Percentiles rank a stretch among this genome's conserved stretches.
These are phyloP conservation scores for Cyamopsis tetragonoloba DNA, from an alignment of 306 rosid genomes.

Conservation along the genomic window DNA sequence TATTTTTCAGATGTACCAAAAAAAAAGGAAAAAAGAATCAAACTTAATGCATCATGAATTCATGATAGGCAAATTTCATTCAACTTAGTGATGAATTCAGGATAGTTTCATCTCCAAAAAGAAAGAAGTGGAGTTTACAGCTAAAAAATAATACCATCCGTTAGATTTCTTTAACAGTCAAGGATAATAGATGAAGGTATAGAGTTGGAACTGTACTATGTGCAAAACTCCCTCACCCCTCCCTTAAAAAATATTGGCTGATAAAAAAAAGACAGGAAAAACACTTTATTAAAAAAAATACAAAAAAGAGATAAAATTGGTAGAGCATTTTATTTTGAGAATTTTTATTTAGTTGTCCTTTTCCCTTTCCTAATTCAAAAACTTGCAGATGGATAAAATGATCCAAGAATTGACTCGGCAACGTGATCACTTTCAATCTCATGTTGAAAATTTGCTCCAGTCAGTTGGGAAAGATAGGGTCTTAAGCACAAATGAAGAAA, in stretches of 20 bases:
- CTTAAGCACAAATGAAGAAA: conserved; percentile 28
- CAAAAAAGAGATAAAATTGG: not conserved
- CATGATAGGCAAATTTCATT: conserved; percentile 9
- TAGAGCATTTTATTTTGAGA: not conserved
- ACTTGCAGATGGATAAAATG: conserved; percentile 67
- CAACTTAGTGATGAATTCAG: not conserved
- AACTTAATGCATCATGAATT: not conserved
- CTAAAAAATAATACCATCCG: too few relatives aligned
- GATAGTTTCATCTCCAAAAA: not conserved
- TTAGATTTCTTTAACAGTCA: too few relatives aligned
- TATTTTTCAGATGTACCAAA: too few relatives aligned
- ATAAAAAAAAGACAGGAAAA: not conserved
- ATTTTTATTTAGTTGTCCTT: conserved; percentile 6
- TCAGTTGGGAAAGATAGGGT: conserved; percentile 37
- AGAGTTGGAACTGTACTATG: too few relatives aligned
- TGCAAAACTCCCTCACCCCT: too few relatives aligned
- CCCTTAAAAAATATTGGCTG: too few relatives aligned
- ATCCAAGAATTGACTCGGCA: conserved; percentile 67
- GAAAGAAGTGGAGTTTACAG: not conserved
- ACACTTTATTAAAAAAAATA: not conserved
- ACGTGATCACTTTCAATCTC: conserved; percentile 71
- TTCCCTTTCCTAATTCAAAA: conserved; percentile 2
- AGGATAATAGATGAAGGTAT: too few relatives aligned
- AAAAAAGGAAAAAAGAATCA: too few relatives aligned
- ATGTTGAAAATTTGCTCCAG: conserved; percentile 45